Evolutionary conservation across 345 rosid genomes (phyloP), one percentile per base, ranked within the genome.

Genomic region (Sonneratia caseolaris): DNA sequence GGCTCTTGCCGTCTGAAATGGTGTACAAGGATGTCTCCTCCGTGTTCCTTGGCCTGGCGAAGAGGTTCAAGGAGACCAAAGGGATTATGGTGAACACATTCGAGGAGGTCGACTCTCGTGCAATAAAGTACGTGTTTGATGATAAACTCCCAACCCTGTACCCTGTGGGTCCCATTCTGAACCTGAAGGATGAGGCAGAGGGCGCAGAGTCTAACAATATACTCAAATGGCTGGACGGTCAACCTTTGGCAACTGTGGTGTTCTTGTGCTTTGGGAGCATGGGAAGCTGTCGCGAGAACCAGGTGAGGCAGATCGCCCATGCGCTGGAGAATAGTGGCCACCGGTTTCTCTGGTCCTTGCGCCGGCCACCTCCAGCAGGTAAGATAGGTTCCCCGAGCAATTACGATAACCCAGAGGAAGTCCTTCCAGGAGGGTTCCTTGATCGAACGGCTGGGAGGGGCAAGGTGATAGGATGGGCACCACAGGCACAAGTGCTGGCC

Each of bases 191-290:
- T 5, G 76, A 71, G 1, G 73, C 49, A 22, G 70, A 38, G 0
- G 40, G 42, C 49, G 22, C 21, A 73, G 9, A n/a, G 40, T 18
- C 57, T 3, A n/a, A 35, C 7, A 77, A 80, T 6, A 84, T 84
- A 75, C 59, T 75, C 62, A 66, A 69, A 13, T 88, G 92, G 92
- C 82, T 88, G 0, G 86, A 81, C 37, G 74, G 66, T 37, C 88
- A 88, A 24, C 88, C 85, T 0, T 72, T 66, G 9, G 67, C 76
- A 0, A 84, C 92, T 19, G 90, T 86, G 49, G 82, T 88, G 75
- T 88, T 88, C 76, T 69, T 88, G 22, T 88, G 88, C 80, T 88
- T 88, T 22, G 92, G 92, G 71, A 86, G 88, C 82, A 80, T 77
- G 84, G 92, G 90, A 57, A 70, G 80, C 56, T 86, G 86, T 45